phyloP scores from a whole-genome alignment of 352 stramenopile species.

The Globisporangium spinosum region DNA sequence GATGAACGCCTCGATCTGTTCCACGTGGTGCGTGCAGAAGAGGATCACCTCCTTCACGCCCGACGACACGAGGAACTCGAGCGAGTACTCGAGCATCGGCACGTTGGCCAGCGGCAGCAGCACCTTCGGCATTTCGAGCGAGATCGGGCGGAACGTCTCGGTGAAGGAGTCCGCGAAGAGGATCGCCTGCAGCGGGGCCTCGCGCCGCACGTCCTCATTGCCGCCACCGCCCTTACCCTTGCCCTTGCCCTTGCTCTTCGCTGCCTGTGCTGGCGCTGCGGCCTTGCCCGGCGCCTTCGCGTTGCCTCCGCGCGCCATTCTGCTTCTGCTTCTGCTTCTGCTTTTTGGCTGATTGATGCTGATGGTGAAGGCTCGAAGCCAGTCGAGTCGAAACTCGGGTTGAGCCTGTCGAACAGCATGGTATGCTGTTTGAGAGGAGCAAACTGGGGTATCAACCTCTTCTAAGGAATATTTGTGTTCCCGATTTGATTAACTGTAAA shows the following conservation, averaged over 20 bases:
- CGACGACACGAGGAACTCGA: constrained; percentile 94
- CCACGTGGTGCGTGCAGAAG: constrained; percentile 88
- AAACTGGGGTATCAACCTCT: neutral
- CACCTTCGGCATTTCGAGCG: constrained; percentile 87
- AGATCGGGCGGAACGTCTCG: constrained; percentile 92
- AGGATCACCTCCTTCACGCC: constrained; percentile 96
- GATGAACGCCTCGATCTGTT: constrained; percentile 88
- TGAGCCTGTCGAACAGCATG: constrained; percentile 4
- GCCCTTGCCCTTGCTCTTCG: constrained; percentile 6
- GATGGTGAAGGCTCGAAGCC: constrained; percentile 1
- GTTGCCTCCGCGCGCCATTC: constrained; percentile 24
- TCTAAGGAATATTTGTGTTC: neutral
- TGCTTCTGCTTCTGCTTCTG: constrained; percentile 3
- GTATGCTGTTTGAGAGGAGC: neutral
- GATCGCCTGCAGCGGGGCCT: constrained; percentile 94
- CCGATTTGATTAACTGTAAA: too few species aligned
- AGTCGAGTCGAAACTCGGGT: constrained; percentile 6
- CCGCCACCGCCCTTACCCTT: constrained; percentile 16
- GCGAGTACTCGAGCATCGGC: constrained; percentile 95
- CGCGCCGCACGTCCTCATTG: constrained; percentile 80
- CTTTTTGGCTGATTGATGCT: neutral
- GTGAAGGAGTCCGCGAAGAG: constrained; percentile 95
- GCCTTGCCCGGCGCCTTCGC: constrained; percentile 12
- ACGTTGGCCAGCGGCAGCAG: constrained; percentile 96
- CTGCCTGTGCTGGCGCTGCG: neutral